Percentiles rank a stretch among this genome's conserved stretches.
phyloP scores from a whole-genome alignment of 1,284 basidiomycete species.

The Papiliotrema laurentii region DNA sequence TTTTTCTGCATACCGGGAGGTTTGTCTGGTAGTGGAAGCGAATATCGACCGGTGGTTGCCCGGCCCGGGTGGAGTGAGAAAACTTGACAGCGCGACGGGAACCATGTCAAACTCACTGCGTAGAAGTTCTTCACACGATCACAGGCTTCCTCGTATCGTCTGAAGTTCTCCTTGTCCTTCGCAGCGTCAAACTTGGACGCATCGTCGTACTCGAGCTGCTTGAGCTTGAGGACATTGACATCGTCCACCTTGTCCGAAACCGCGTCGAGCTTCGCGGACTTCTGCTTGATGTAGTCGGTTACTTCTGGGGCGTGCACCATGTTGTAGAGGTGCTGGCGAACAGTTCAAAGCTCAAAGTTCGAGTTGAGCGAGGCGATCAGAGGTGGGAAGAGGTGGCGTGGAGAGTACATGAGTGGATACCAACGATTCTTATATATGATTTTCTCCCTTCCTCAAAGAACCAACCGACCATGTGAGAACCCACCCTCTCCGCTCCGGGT shows the following conservation, averaged over 20 bases:
- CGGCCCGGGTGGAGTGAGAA: background rate
- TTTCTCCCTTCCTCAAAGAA: no score
- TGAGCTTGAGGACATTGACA: slow-evolving; percentile 48
- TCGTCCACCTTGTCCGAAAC: slow-evolving; percentile 70
- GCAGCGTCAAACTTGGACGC: slow-evolving; percentile 62
- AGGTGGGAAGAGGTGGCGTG: background rate
- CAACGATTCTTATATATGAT: no score
- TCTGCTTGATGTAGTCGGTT: slow-evolving; percentile 30
- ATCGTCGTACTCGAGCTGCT: slow-evolving; percentile 53
- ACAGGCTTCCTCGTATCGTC: slow-evolving; percentile 58
- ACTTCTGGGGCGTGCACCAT: slow-evolving; percentile 40
- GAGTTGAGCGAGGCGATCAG: no score
- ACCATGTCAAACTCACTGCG: slow-evolving; percentile 20
- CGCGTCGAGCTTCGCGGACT: slow-evolving; percentile 54
- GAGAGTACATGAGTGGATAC: background rate
- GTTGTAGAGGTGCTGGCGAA: slow-evolving; percentile 1
- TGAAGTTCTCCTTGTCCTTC: slow-evolving; percentile 66
- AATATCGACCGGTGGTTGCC: background rate
- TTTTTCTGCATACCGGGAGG: background rate
- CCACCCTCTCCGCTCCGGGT: no score
- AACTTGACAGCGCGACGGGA: background rate
- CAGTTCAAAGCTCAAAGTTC: no score
- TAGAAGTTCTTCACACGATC: slow-evolving; percentile 84
- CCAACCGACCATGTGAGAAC: no score
- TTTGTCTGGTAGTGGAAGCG: no score